These are phyloP conservation scores for Chaetomium tenue DNA, from an alignment of 495 filamentous ascomycete species.

Conservation along the genomic window DNA sequence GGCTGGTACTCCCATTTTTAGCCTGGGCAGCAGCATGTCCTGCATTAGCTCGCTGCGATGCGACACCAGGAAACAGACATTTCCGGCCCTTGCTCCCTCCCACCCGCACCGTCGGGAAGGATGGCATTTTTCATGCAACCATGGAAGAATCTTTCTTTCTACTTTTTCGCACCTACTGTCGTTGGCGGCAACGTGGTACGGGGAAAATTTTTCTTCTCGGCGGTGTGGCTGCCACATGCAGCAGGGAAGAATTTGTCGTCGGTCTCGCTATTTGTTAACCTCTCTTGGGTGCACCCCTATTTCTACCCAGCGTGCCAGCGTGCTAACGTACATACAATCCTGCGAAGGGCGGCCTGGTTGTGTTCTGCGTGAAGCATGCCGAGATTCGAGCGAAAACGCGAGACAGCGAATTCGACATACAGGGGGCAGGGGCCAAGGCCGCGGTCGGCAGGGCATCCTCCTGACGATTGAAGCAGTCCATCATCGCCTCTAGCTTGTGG, in stretches of 20 bases:
- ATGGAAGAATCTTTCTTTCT: constrained; percentile 5
- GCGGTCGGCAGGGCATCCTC: constrained; percentile 5
- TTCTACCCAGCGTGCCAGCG: too few species aligned
- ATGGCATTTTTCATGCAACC: background rate
- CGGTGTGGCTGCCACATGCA: constrained; percentile 8
- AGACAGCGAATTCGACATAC: constrained; percentile 5
- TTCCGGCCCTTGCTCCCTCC: background rate
- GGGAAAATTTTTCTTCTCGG: background rate
- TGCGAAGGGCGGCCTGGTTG: too few species aligned
- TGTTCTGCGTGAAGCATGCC: background rate
- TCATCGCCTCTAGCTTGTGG: too few species aligned
- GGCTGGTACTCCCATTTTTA: constrained; percentile 17
- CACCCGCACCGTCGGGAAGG: background rate
- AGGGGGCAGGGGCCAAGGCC: background rate
- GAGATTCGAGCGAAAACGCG: constrained; percentile 19
- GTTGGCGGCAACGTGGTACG: background rate
- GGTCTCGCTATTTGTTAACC: background rate
- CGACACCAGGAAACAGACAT: constrained; percentile 7
- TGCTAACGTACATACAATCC: too few species aligned
- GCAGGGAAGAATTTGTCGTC: background rate
- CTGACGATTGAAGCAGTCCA: background rate
- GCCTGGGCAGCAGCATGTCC: background rate
- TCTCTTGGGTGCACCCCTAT: background rate
- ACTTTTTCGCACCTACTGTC: background rate
- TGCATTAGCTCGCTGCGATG: constrained; percentile 22